Conservation (phyloP, 495 filamentous ascomycete species). For the Lepraria neglecta region DNA sequence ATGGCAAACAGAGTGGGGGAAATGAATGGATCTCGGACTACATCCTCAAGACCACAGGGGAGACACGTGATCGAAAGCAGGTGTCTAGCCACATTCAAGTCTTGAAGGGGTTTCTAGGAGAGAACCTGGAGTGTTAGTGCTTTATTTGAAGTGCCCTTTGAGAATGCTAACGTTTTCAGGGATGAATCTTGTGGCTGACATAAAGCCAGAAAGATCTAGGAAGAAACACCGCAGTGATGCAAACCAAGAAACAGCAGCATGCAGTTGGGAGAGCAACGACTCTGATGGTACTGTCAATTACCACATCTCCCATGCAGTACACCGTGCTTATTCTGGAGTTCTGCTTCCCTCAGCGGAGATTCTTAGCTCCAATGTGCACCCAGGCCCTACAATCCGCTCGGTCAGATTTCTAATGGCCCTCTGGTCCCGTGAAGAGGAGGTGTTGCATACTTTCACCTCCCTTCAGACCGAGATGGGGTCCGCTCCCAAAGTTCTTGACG, state of each 20-base stretch:
- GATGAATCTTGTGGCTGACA: slow-evolving; percentile 23
- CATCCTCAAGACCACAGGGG: slow-evolving; percentile 64
- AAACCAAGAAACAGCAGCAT: not conserved
- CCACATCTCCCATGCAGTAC: not conserved
- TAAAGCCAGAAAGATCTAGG: not conserved
- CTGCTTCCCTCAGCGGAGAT: not conserved
- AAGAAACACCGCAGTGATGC: slow-evolving; percentile 10
- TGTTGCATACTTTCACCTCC: slow-evolving; percentile 45
- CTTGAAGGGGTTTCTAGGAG: slow-evolving; percentile 71
- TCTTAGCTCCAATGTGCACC: not conserved
- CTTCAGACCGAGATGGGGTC: slow-evolving; percentile 38
- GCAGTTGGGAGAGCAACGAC: not conserved
- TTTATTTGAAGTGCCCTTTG: not conserved
- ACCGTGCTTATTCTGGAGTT: not conserved
- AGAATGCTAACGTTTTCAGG: slow-evolving; percentile 18
- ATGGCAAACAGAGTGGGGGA: slow-evolving; percentile 68
- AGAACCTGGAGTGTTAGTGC: slow-evolving; percentile 46
- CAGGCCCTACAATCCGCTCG: slow-evolving; percentile 32
- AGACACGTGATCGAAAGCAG: slow-evolving; percentile 68
- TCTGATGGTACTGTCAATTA: not conserved
- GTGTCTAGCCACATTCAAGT: slow-evolving; percentile 97
- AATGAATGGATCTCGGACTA: slow-evolving; percentile 89
- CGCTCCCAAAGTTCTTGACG: slow-evolving; percentile 39
- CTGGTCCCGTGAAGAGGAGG: not conserved
- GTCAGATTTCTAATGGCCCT: slow-evolving; percentile 51